A percentile compares a stretch with the other conserved stretches of the same genome.
These are phyloP conservation scores for Chrysosporium keratinophilum DNA, from an alignment of 2,329 filamentous ascomycete genomes.

Conservation along the genomic window DNA sequence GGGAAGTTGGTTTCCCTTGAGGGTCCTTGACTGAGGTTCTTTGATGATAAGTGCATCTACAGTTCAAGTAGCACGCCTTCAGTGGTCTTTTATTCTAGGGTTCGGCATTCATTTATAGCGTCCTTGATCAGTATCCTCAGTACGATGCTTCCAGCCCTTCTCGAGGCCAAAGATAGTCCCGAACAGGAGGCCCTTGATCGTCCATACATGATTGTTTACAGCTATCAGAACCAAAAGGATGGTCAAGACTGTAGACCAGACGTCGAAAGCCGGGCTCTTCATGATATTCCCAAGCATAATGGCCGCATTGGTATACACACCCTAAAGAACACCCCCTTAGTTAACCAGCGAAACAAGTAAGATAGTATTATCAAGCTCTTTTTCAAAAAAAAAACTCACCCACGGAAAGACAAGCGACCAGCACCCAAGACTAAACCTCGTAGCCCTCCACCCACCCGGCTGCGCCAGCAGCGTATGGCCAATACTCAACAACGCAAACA, in stretches of 20 bases:
- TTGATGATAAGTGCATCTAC: neutral
- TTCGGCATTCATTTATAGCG: neutral
- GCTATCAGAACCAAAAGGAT: conserved; percentile 30
- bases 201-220: conserved; percentile 25
- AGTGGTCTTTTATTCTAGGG: no score
- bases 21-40: neutral
- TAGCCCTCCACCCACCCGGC: conserved; percentile 17
- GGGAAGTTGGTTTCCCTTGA: no score
- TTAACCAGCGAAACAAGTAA: no score
- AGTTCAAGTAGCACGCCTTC: no score
- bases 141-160: conserved; percentile 19
- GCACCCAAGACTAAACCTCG: conserved; percentile 24
- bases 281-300: conserved; percentile 31
- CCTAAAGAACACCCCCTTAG: conserved; percentile 19
- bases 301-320: conserved; percentile 33
- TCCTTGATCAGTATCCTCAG: neutral
- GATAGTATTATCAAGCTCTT: no score
- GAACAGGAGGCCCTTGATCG: conserved; percentile 23
- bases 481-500: conserved; percentile 32
- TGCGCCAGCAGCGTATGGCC: conserved; percentile 21
- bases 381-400: no score
- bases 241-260: conserved; percentile 31
- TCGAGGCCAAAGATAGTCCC: conserved; percentile 26
- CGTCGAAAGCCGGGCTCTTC: conserved; percentile 30
- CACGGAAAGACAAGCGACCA: conserved; percentile 35